These are phyloP conservation scores for Thuidium tamariscinum DNA, from an alignment of 225 moss, liverwort and hornwort genomes.

Conservation along the genomic window DNA sequence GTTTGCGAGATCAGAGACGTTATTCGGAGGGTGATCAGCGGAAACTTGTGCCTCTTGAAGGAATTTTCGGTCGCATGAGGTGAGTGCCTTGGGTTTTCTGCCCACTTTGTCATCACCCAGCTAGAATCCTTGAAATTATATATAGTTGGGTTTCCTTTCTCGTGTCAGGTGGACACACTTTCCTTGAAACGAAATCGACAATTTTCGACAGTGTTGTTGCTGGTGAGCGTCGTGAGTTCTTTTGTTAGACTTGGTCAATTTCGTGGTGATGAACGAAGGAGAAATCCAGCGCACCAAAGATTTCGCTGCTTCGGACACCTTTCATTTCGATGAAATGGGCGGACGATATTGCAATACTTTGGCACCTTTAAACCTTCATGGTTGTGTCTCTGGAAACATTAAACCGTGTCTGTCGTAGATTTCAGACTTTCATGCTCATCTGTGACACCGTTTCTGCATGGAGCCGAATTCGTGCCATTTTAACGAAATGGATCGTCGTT, in stretches of 20 bases:
- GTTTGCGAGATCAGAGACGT: not conserved
- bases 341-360: not conserved
- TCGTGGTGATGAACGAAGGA: no score
- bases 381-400: not conserved
- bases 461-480: not conserved
- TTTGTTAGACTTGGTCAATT: not conserved
- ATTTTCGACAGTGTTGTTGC: not conserved
- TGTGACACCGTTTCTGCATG: not conserved
- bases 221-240: not conserved
- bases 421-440: not conserved
- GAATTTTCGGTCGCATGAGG: not conserved
- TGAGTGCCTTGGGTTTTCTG: not conserved
- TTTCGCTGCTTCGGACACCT: no score
- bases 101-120: not conserved
- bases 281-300: no score
- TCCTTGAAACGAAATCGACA: not conserved
- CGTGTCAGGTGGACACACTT: not conserved
- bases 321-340: not conserved
- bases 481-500: not conserved
- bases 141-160: not conserved
- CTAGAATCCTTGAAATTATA: not conserved
- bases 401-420: not conserved
- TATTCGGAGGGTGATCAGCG: not conserved
- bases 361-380: not conserved
- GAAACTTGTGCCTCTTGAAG: not conserved